phyloP scores from a whole-genome alignment of 2,329 filamentous ascomycete genomes.

The Aureobasidium musti region DNA sequence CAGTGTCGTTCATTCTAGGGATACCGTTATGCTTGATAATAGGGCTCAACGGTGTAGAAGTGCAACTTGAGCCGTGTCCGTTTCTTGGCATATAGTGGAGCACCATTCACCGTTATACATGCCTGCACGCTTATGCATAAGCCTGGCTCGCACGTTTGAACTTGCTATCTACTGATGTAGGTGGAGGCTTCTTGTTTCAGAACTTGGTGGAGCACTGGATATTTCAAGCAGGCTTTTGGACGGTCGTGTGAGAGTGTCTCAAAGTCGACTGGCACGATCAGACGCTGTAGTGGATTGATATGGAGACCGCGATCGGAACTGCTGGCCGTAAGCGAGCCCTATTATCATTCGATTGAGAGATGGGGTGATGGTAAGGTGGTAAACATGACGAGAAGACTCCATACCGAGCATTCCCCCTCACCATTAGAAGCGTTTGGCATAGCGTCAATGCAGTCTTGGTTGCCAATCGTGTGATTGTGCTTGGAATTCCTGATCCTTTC shows the following conservation, averaged over 20 bases:
- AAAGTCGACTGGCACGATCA: neutral
- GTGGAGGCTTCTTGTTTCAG: neutral
- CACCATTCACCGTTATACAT: neutral
- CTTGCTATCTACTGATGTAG: neutral
- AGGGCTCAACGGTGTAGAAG: neutral
- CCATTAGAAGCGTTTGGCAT: neutral
- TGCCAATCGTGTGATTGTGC: too few relatives aligned
- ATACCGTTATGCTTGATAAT: neutral
- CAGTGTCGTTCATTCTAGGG: neutral
- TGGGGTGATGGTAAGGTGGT: neutral
- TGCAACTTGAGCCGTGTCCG: neutral
- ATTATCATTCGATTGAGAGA: too few relatives aligned
- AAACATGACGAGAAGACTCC: too few relatives aligned
- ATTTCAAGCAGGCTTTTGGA: neutral
- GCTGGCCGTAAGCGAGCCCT: neutral
- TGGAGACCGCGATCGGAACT: neutral
- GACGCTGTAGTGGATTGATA: neutral
- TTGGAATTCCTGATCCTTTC: neutral
- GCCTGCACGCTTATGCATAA: neutral
- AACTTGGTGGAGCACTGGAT: neutral
- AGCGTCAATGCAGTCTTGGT: neutral
- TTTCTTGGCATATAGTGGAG: neutral
- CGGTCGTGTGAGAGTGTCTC: neutral
- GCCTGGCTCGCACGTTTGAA: neutral
- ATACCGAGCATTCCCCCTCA: neutral